These are phyloP conservation scores for Pyrenopolyporus hunteri DNA, from an alignment of 495 filamentous ascomycete genomes.

Conservation along the genomic window DNA sequence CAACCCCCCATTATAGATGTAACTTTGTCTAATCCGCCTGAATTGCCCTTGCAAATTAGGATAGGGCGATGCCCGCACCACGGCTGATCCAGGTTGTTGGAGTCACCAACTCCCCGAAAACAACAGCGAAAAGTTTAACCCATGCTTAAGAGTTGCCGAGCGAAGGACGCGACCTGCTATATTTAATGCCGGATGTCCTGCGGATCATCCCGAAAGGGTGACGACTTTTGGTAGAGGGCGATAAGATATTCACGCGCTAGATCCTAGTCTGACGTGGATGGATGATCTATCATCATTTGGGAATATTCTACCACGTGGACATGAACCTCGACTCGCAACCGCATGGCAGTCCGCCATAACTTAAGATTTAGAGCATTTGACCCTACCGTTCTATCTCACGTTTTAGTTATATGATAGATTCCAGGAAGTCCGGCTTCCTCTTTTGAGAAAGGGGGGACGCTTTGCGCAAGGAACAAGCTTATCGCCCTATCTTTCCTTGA, in stretches of 20 bases:
- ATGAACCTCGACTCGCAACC: background rate
- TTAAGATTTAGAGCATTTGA: background rate
- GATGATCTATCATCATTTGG: background rate
- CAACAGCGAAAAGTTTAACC: background rate
- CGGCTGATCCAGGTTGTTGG: conserved; percentile 34
- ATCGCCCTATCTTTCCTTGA: too few relatives aligned
- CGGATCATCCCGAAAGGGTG: background rate
- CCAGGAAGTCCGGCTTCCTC: too few relatives aligned
- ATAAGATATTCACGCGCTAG: background rate
- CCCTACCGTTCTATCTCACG: background rate
- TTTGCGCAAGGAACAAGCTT: too few relatives aligned
- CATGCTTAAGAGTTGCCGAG: background rate
- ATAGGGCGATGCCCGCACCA: conserved; percentile 12
- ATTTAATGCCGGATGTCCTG: background rate
- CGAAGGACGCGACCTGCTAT: background rate
- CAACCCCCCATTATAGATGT: conserved; percentile 16
- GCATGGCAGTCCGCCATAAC: background rate
- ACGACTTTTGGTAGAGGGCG: background rate
- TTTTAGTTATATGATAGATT: too few relatives aligned
- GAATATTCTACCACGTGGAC: background rate
- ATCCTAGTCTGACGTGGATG: background rate
- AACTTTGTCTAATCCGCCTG: conserved; percentile 31
- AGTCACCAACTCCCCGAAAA: conserved; percentile 10
- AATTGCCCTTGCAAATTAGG: conserved; percentile 28
- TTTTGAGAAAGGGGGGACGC: too few relatives aligned